A percentile compares a stretch with the other conserved stretches of the same genome.
These are phyloP conservation scores for Talinum fruticosum DNA, from an alignment of 148 eudicot genomes.

Conservation along the genomic window DNA sequence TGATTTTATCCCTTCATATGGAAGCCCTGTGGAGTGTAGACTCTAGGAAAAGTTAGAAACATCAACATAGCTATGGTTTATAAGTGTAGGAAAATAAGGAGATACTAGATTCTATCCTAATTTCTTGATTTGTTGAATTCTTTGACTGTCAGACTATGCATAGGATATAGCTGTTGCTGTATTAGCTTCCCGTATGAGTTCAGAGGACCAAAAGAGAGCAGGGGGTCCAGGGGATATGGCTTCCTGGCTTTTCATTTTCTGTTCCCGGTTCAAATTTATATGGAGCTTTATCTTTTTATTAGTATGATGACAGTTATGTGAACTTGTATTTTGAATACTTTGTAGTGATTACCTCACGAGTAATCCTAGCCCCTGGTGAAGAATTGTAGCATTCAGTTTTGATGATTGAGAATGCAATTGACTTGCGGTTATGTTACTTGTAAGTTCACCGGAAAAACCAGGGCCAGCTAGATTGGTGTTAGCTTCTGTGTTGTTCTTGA, in stretches of 20 bases:
- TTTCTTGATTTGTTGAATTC: neutral
- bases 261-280: neutral
- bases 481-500: too few species aligned
- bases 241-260: neutral
- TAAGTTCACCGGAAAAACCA: too few species aligned
- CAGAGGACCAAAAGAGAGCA: neutral
- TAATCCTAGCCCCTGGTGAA: neutral
- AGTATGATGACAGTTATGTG: neutral
- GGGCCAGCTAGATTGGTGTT: too few species aligned
- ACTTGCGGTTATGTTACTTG: too few species aligned
- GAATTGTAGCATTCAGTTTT: neutral
- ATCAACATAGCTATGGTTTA: neutral
- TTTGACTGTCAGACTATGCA: neutral
- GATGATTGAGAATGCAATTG: neutral
- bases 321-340: neutral
- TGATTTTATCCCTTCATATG: neutral
- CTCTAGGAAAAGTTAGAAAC: neutral
- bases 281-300: neutral
- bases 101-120: neutral
- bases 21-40: neutral
- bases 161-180: neutral
- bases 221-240: neutral
- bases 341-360: neutral
- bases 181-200: neutral
- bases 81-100: too few species aligned